Evolutionary conservation across 192 early-diverging fungal genomes (phyloP).

Genomic region (Glomus cerebriforme): DNA sequence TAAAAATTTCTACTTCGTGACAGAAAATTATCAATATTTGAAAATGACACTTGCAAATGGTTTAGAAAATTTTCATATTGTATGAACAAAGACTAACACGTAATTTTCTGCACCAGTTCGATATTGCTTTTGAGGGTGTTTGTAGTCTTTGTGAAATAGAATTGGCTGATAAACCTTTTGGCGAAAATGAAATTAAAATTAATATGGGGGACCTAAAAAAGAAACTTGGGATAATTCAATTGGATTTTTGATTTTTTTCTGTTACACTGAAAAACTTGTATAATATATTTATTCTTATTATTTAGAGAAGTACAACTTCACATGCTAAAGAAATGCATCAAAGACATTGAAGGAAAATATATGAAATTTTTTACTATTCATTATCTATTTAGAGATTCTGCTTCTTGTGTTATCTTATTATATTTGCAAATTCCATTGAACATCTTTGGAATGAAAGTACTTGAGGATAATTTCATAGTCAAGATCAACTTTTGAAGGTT

Average conservation of each 20-base stretch:
- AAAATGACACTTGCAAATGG: neutral
- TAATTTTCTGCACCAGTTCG: slow-evolving; percentile 16
- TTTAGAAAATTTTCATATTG: neutral
- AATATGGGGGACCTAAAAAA: neutral
- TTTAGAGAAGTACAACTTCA: neutral
- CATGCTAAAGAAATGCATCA: neutral
- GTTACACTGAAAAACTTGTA: neutral
- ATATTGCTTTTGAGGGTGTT: slow-evolving; percentile 11
- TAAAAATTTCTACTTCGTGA: too few species aligned
- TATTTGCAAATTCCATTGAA: too few species aligned
- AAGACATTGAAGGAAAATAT: neutral
- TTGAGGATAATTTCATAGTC: too few species aligned
- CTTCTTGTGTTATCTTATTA: too few species aligned
- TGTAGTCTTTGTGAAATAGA: neutral
- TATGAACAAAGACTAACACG: neutral
- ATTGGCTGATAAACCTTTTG: neutral
- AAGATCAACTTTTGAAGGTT: too few species aligned
- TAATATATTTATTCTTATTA: neutral
- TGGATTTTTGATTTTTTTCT: neutral
- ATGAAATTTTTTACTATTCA: too few species aligned
- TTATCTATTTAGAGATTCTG: too few species aligned
- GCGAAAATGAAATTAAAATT: neutral
- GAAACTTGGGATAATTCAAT: neutral
- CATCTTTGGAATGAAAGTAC: too few species aligned
- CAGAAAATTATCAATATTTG: too few species aligned